These are phyloP conservation scores for Leishmania turanica DNA, from an alignment of 208 protist species.

Conservation along the genomic window DNA sequence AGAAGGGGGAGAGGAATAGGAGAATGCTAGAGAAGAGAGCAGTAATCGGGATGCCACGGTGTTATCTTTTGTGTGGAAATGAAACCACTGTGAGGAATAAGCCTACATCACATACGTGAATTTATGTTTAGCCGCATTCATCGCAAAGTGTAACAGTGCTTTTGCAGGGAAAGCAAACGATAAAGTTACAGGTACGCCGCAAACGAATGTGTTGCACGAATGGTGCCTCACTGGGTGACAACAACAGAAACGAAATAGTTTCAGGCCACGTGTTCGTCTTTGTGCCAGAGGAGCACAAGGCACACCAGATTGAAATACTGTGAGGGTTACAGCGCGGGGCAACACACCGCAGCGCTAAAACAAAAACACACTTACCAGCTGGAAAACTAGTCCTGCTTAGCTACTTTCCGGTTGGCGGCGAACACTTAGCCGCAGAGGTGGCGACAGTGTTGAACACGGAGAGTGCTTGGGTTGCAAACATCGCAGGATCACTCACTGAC, in stretches of 20 bases:
- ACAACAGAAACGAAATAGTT: not conserved
- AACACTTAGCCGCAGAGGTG: conserved; percentile 36
- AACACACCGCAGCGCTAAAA: not conserved
- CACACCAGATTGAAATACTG: not conserved
- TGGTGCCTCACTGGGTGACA: not conserved
- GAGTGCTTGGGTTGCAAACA: conserved; percentile 94
- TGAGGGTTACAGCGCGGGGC: not conserved
- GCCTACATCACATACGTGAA: not conserved
- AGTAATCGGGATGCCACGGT: not conserved
- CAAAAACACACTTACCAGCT: not conserved
- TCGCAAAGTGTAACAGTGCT: not conserved
- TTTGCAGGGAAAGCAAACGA: not conserved
- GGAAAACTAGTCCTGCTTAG: not conserved
- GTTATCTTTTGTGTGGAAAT: not conserved
- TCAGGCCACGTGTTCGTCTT: not conserved
- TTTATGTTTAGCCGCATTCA: not conserved
- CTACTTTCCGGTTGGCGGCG: conserved; percentile 5
- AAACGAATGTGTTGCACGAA: not conserved
- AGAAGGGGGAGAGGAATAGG: not conserved
- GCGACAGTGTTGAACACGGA: conserved; percentile 76
- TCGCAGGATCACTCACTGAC: conserved; percentile 84
- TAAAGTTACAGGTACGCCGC: not conserved
- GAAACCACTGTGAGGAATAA: not conserved
- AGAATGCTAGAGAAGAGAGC: conserved; percentile 3
- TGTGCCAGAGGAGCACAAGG: not conserved